phyloP scores from a whole-genome alignment of 192 early-diverging fungal genomes.

The Backusella tuberculispora region DNA sequence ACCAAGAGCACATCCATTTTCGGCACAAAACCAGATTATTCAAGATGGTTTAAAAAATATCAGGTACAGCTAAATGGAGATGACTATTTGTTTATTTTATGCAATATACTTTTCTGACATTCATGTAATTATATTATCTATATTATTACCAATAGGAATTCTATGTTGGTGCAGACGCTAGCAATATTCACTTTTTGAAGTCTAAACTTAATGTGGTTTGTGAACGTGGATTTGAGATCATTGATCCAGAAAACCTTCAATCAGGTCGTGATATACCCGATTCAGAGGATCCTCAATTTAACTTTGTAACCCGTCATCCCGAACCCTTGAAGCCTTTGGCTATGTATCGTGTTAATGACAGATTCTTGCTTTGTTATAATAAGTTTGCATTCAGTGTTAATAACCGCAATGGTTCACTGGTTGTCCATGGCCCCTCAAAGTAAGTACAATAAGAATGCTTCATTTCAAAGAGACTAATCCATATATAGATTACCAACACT shows the following conservation, averaged over 20 bases:
- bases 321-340: slow-evolving; percentile 81
- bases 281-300: slow-evolving; percentile 74
- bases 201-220: slow-evolving; percentile 90
- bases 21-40: neutral
- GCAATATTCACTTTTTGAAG: slow-evolving; percentile 84
- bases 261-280: slow-evolving; percentile 84
- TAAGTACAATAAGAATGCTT: neutral
- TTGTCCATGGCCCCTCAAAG: slow-evolving; percentile 22
- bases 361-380: slow-evolving; percentile 91
- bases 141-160: slow-evolving; percentile 69
- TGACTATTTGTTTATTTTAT: neutral
- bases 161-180: slow-evolving; percentile 91
- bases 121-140: too few relatives aligned
- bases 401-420: slow-evolving; percentile 66
- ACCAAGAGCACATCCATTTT: slow-evolving; percentile 18
- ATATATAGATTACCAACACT: slow-evolving; percentile 26
- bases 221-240: slow-evolving; percentile 93
- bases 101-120: neutral
- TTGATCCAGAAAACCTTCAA: slow-evolving; percentile 85
- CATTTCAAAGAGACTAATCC: neutral
- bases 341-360: slow-evolving; percentile 78
- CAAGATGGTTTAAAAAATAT: slow-evolving; percentile 38
- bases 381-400: slow-evolving; percentile 95
- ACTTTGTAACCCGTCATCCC: slow-evolving; percentile 77
- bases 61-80: slow-evolving; percentile 14